Conservation (phyloP, 352 stramenopile species). For the Pythium apleroticum region DNA sequence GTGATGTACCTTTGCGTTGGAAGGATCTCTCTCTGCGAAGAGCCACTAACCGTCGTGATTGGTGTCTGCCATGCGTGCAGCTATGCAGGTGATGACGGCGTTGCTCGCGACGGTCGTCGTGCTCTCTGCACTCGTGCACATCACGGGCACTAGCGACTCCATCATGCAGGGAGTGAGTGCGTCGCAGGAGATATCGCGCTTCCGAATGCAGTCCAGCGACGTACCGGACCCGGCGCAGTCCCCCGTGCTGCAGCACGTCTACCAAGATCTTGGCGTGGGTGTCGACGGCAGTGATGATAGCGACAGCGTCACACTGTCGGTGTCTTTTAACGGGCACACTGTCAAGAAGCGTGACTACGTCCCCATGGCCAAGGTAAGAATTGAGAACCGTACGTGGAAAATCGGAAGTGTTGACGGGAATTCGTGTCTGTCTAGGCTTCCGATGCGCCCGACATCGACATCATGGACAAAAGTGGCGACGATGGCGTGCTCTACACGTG, state of each 20-base stretch:
- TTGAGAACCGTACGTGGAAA: too few species aligned
- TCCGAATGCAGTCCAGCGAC: slow-evolving; percentile 9
- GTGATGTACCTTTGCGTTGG: not conserved
- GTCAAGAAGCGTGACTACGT: slow-evolving; percentile 20
- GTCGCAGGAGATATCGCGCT: not conserved
- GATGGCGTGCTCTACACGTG: slow-evolving; percentile 44
- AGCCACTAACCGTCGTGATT: not conserved
- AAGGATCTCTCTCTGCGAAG: not conserved
- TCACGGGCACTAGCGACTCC: slow-evolving; percentile 21
- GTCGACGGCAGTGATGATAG: slow-evolving; percentile 9
- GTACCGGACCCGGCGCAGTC: slow-evolving; percentile 8
- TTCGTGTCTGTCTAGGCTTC: slow-evolving; percentile 24
- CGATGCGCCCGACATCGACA: slow-evolving; percentile 31
- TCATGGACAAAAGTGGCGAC: slow-evolving; percentile 6
- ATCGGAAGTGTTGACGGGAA: too few species aligned
- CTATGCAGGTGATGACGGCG: slow-evolving; percentile 24
- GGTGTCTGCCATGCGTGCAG: slow-evolving; percentile 13
- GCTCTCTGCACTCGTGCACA: slow-evolving; percentile 20
- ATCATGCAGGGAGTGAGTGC: slow-evolving; percentile 16
- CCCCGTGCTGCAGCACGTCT: slow-evolving; percentile 18
- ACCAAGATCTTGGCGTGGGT: slow-evolving; percentile 2
- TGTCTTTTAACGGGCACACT: slow-evolving; percentile 8
- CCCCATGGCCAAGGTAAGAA: slow-evolving; percentile 25
- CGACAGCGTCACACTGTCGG: slow-evolving; percentile 8
- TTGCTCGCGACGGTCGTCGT: slow-evolving; percentile 13